phyloP scores from a whole-genome alignment of 2,329 filamentous ascomycete species.

The Botryosphaeria dothidea region DNA sequence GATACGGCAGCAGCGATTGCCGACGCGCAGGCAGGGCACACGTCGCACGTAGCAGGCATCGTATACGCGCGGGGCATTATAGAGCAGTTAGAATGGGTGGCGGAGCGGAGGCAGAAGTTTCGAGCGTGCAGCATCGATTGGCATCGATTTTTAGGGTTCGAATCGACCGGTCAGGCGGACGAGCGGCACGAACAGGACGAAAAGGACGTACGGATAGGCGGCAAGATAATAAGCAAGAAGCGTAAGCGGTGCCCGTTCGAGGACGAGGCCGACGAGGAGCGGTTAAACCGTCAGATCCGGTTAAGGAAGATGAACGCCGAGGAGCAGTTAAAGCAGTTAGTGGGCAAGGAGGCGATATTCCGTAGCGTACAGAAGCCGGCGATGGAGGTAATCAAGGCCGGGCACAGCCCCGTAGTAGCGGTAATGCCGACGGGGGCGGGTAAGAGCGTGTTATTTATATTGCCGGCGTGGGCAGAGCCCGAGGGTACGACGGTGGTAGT shows the following conservation, averaged over 20 bases:
- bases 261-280: conserved; percentile 13
- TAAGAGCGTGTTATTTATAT: conserved; percentile 32
- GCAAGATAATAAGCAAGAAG: conserved; percentile 5
- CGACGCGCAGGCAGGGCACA: conserved; percentile 23
- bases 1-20: conserved; percentile 13
- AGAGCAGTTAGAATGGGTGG: conserved; percentile 21
- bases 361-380: conserved; percentile 25
- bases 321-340: conserved; percentile 22
- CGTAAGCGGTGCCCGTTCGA: conserved; percentile 19
- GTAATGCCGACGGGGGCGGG: conserved; percentile 28
- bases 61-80: conserved; percentile 23
- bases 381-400: conserved; percentile 25
- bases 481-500: conserved; percentile 26
- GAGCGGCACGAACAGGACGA: conserved; percentile 17
- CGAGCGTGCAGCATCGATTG: conserved; percentile 22
- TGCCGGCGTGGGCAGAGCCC: conserved; percentile 25
- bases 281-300: conserved; percentile 9
- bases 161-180: neutral
- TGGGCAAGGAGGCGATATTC: conserved; percentile 23
- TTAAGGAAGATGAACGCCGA: conserved; percentile 19
- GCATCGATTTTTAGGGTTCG: conserved; percentile 24
- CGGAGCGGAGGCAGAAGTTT: conserved; percentile 21
- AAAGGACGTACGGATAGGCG: neutral
- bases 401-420: conserved; percentile 24
- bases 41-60: conserved; percentile 20